A percentile compares a stretch with the other conserved stretches of the same genome.
phyloP scores from a whole-genome alignment of 2,329 filamentous ascomycete species.

The Ambrosiella beaveri region DNA sequence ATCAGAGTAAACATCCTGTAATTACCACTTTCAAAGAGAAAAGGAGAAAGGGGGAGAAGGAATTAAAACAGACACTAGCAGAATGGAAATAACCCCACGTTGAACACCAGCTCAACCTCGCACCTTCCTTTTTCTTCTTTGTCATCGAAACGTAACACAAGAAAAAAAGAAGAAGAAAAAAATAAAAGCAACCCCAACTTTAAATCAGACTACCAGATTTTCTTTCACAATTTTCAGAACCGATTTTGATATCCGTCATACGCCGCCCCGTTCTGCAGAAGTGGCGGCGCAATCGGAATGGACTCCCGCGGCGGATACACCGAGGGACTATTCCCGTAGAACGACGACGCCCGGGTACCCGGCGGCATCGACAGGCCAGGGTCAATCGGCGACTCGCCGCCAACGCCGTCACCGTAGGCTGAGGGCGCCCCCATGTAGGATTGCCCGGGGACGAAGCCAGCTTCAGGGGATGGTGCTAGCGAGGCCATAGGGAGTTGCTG shows the following conservation, averaged over 20 bases:
- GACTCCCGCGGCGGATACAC: not conserved
- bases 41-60: not conserved
- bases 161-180: too few relatives aligned
- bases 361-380: conserved; percentile 1
- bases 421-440: not conserved
- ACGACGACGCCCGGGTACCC: not conserved
- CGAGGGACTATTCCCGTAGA: not conserved
- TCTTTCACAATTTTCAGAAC: not conserved
- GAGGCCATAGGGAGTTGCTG: not conserved
- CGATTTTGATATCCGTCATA: not conserved
- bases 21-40: not conserved
- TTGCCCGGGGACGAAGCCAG: not conserved
- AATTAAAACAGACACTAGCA: not conserved
- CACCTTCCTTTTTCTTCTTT: not conserved
- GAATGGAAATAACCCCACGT: not conserved
- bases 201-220: not conserved
- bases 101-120: not conserved
- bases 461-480: not conserved
- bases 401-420: not conserved
- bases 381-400: conserved; percentile 3
- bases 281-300: conserved; percentile 5
- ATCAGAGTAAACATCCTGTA: not conserved
- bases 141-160: not conserved
- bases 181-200: too few relatives aligned
- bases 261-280: not conserved